Base-by-base conservation (phyloP, 2,329 filamentous ascomycete genomes). In the Cyphellophora attinorum region DNA sequence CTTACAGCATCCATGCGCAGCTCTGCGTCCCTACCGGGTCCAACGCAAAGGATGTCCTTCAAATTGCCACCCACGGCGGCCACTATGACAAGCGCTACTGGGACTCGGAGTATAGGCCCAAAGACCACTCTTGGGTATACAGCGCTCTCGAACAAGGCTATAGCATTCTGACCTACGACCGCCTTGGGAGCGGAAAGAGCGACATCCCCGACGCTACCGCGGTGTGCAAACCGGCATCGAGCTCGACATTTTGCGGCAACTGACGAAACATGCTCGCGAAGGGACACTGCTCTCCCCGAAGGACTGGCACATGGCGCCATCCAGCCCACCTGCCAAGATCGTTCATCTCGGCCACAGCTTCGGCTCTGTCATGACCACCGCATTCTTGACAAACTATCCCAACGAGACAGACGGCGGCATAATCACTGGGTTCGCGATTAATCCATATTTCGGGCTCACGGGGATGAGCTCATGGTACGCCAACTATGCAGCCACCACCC, bases 101-200 rank as follows among this genome's bases (percentile, higher is more conserved):
- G 40, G 34, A 61, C 41, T 59, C 56, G 52, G 56, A 60, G 27
- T 40, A 54, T 34, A 27, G 51, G 27, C 41, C 52, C 35, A 50
- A 51, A 28, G 48, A 55, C 18, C 51, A 58, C 39, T 60, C 56
- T 6, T 61, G 57, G 37, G 55, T 62, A 33, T 49, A 61, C 21
- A 49, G 55, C 5, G 46, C 52, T 8, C 46, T 59, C 23, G 45
- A 41, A 13, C 50, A 49, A 27, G 58, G 57, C 29, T 62, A 61
- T 38, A 49, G 55, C n/a, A 60, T 59, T 25, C 51, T 62, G 19
- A 56, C 56, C 8, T 61, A 60, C 35, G 57, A 61, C 43, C 55
- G 58, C 13, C 44, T 60, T 10, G 57, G 57, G 11, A 45, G 51
- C 3, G 58, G 57, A 16, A 46, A 51, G 18, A 61, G 56, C 3